A percentile compares a stretch with the other conserved stretches of the same genome.
phyloP scores from a whole-genome alignment of 164 flowering plant genomes.

The Macadamia integrifolia region DNA sequence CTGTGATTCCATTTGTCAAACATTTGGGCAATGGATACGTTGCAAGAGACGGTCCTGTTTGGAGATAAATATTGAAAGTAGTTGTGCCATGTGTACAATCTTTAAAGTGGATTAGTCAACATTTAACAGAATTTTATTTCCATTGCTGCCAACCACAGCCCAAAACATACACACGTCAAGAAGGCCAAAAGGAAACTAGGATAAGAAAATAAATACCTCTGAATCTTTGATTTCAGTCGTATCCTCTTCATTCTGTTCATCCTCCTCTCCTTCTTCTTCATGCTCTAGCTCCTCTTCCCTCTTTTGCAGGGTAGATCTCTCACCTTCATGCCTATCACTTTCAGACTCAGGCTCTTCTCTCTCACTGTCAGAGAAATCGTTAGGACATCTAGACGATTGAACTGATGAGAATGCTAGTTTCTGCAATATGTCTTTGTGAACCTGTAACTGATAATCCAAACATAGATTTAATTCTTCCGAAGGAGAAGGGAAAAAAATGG shows the following conservation, averaged over 20 bases:
- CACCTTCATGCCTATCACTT: constrained; percentile 80
- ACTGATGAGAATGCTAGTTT: constrained; percentile 48
- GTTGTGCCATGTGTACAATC: too few species aligned
- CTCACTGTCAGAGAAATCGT: constrained; percentile 74
- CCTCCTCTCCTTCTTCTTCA: constrained; percentile 67
- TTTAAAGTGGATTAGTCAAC: too few species aligned
- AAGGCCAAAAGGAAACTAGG: not conserved
- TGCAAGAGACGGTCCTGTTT: too few species aligned
- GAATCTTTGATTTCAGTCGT: not conserved
- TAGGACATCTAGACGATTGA: constrained; percentile 55
- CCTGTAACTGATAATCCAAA: too few species aligned
- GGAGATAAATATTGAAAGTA: too few species aligned
- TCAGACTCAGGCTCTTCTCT: constrained; percentile 94
- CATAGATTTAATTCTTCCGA: too few species aligned
- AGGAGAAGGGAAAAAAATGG: too few species aligned
- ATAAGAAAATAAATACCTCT: constrained; percentile 31
- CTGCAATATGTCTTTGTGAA: constrained; percentile 43
- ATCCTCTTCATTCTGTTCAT: constrained; percentile 38
- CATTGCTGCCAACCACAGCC: too few species aligned
- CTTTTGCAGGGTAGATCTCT: constrained; percentile 45
- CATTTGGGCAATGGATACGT: too few species aligned
- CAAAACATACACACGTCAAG: too few species aligned
- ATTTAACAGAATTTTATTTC: too few species aligned
- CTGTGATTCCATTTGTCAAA: too few species aligned
- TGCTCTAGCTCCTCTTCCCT: constrained; percentile 51